Conservation (phyloP, 768 basidiomycete genomes). For the Arthromyces matolae region DNA sequence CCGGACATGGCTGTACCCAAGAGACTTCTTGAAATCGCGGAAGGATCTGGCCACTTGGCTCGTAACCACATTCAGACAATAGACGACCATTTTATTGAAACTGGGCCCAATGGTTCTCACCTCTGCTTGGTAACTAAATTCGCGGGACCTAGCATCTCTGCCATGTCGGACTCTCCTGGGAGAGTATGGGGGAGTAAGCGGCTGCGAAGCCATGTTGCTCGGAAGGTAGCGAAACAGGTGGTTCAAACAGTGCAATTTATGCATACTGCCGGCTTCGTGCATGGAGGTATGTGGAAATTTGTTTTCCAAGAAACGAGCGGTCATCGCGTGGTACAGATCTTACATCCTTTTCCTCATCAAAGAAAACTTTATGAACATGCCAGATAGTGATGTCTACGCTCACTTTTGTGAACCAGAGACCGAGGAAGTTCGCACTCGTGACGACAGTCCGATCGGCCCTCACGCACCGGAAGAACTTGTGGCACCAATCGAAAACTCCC, state of each 20-base stretch:
- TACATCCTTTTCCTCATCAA: conserved; percentile 32
- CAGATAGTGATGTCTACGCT: conserved; percentile 30
- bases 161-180: conserved; percentile 31
- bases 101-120: conserved; percentile 50
- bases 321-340: conserved; percentile 26
- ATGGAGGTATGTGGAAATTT: conserved; percentile 28
- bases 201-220: conserved; percentile 31
- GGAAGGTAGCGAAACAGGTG: conserved; percentile 31
- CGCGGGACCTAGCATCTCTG: conserved; percentile 36
- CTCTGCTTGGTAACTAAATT: conserved; percentile 45
- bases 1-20: conserved; percentile 31
- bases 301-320: background rate
- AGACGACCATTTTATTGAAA: conserved; percentile 41
- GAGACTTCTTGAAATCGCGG: no score
- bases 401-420: conserved; percentile 29
- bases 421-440: conserved; percentile 24
- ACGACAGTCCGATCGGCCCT: conserved; percentile 21
- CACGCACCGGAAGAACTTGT: conserved; percentile 28
- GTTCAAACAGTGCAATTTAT: conserved; percentile 24
- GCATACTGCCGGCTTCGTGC: conserved; percentile 31
- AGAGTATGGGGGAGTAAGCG: conserved; percentile 25
- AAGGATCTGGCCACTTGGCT: conserved; percentile 26
- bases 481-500: conserved; percentile 22
- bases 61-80: conserved; percentile 24
- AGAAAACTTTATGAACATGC: conserved; percentile 24